Conservation (phyloP, 257 asterid species). For the Nicotiana knightiana region DNA sequence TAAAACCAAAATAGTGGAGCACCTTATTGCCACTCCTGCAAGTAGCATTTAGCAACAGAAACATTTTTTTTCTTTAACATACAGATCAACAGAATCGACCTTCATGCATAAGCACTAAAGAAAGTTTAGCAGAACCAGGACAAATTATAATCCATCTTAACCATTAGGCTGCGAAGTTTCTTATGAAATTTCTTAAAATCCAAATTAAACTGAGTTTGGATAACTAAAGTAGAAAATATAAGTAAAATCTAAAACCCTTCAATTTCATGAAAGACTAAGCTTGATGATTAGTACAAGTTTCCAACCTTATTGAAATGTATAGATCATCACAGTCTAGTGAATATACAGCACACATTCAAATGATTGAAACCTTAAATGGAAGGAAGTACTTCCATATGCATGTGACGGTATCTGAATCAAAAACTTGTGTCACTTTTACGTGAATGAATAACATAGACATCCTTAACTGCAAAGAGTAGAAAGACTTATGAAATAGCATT, state of each 20-base stretch:
- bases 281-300: neutral
- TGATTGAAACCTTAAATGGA: neutral
- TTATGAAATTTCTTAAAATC: neutral
- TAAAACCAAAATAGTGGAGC: neutral
- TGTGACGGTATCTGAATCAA: slow-evolving; percentile 1
- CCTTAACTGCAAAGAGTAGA: too few species aligned
- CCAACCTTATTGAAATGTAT: neutral
- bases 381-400: neutral
- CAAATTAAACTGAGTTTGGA: neutral
- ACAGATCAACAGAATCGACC: neutral
- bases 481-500: too few species aligned
- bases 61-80: neutral
- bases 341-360: neutral
- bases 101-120: neutral
- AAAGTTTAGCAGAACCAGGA: neutral
- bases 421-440: slow-evolving; percentile 40
- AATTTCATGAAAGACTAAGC: too few species aligned
- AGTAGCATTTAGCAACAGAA: neutral
- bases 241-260: neutral
- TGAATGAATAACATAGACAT: too few species aligned
- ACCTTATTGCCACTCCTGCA: neutral
- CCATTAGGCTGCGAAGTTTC: neutral
- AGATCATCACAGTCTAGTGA: neutral
- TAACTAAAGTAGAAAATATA: neutral
- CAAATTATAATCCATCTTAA: neutral